Evolutionary conservation across 2,329 filamentous ascomycete genomes (phyloP), one percentile per base, ranked within the genome.

Genomic region (Hymenoscyphus fraxineus): DNA sequence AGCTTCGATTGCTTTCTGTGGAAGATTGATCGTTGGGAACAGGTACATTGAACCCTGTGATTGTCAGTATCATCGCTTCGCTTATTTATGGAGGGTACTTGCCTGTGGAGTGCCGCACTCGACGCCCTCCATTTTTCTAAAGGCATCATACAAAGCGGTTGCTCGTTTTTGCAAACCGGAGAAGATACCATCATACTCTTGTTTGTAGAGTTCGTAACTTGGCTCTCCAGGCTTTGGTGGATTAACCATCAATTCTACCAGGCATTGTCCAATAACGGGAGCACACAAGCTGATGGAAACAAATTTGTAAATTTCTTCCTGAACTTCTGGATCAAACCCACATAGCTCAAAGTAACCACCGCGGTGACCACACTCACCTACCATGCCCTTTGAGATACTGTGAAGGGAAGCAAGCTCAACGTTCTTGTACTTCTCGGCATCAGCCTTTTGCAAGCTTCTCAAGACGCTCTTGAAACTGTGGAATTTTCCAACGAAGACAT

Each of bases 191-290:
- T 89, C 87, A 81, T 95, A 97, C 78, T 99, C 95, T 76, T 89
- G 76, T 74, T 89, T 81, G 82, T 98, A 98, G 61, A 94, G 85
- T 69, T 88, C 87, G 78, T 91, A 90, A 70, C 91, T 96, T 16
- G 92, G 91, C 66, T 96, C 89, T 65, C 95, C 94, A 72, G 87
- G 79, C 74, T 85, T 84, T 47, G 95, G 95, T 62, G 95, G 95
- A 83, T 98, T 97, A 74, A 97, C 93, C 94, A 98, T 97, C 77
- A 97, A 82, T 81, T 98, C 95, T 67, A 99, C 91, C 58, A 98
- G 84, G 80, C 95, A 98, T 83, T 99, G 95, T 66, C 93, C 94
- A 70, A 97, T 86, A 72, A 99, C 95, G 32, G 95, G 94, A 60
- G 95, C 90, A 80, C 95, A 99, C 70, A 99, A 88, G 81, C 91